These are phyloP conservation scores for Neurospora sp. DNA, from an alignment of 495 filamentous ascomycete species.

Conservation along the genomic window DNA sequence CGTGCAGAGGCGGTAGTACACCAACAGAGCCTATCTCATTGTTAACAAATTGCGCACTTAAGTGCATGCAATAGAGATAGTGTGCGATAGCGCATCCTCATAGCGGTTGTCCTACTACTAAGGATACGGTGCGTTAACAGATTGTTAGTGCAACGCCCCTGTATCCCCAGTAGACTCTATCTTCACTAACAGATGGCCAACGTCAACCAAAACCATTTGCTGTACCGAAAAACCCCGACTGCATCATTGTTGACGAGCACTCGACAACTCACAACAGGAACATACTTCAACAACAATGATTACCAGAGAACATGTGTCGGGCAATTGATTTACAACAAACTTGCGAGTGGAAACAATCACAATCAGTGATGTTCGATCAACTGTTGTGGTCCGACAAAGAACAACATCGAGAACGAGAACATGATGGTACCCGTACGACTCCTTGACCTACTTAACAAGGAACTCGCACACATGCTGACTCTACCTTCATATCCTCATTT, in stretches of 20 bases:
- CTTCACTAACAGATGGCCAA: not conserved
- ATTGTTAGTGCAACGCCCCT: too few relatives aligned
- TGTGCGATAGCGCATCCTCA: too few relatives aligned
- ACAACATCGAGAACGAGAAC: not conserved
- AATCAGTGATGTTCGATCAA: not conserved
- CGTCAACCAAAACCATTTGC: not conserved
- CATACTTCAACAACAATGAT: not conserved
- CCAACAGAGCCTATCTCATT: too few relatives aligned
- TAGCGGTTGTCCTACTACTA: too few relatives aligned
- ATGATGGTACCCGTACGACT: not conserved
- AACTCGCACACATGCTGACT: not conserved
- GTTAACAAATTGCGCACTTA: too few relatives aligned
- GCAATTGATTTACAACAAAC: not conserved
- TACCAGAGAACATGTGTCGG: not conserved
- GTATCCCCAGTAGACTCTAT: too few relatives aligned
- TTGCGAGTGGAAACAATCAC: not conserved
- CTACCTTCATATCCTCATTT: not conserved
- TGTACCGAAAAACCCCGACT: not conserved
- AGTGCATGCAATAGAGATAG: too few relatives aligned
- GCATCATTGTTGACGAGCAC: not conserved
- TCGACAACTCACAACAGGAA: not conserved
- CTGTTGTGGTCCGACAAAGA: too few relatives aligned
- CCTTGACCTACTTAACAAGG: rapidly evolving
- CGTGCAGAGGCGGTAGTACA: too few relatives aligned
- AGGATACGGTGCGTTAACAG: too few relatives aligned